Percentiles rank a stretch among this genome's conserved stretches.
phyloP scores from a whole-genome alignment of 148 eudicot genomes.

The Diospyros kaki region DNA sequence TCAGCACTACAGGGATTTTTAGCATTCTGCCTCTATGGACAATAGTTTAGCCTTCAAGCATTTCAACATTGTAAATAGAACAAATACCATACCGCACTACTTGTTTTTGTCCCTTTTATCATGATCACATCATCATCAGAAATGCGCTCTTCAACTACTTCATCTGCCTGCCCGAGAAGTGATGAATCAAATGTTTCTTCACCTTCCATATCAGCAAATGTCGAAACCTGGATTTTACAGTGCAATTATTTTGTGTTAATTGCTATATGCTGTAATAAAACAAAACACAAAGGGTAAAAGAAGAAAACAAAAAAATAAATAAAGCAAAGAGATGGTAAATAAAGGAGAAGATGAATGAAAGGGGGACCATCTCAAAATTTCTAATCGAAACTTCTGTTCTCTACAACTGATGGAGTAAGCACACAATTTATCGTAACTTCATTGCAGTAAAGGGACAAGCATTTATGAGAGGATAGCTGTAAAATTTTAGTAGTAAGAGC shows the following conservation, averaged over 20 bases:
- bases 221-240: slow-evolving; percentile 56
- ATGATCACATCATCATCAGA: slow-evolving; percentile 94
- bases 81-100: slow-evolving; percentile 66
- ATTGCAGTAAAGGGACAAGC: background rate
- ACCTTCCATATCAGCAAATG: slow-evolving; percentile 99
- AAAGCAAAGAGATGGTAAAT: background rate
- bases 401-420: background rate
- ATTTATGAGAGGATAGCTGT: background rate
- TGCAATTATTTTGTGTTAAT: no score
- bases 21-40: background rate
- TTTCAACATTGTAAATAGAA: background rate
- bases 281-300: no score
- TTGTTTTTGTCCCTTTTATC: slow-evolving; percentile 87
- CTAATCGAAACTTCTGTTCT: background rate
- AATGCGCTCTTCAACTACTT: slow-evolving; percentile 95
- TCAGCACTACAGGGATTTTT: background rate
- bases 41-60: background rate
- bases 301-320: background rate
- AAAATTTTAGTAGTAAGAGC: background rate
- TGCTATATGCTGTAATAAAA: no score
- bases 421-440: background rate
- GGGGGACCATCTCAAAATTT: background rate
- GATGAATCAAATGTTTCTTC: slow-evolving; percentile 98
- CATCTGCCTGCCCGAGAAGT: slow-evolving; percentile 85
- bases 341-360: background rate